Evolutionary conservation across 1,139 yeast species (phyloP), one percentile per base, ranked within the genome.

Genomic region (Ogataea hybrid): DNA sequence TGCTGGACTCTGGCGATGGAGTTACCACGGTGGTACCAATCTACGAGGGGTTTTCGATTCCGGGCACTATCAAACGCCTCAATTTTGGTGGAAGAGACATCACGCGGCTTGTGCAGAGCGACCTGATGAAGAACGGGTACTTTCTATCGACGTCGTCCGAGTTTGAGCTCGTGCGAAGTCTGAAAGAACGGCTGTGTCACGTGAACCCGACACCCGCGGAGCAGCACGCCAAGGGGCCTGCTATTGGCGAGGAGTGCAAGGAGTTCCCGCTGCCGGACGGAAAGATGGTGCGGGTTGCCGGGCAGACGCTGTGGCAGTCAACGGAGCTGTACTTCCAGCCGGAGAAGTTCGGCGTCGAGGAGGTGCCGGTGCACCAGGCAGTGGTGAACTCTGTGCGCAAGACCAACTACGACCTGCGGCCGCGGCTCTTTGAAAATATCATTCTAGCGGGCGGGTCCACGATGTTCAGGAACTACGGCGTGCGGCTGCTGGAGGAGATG

Each of bases 1-100:
- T 88, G 9, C 62, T 90, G 11, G 97, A 90, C 60, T 77, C 85
- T 29, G 97, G 97, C 4, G 97, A 90, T 59, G 97, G 97, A 3
- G 95, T 88, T 17, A 77, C 85, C 34, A 92, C 86, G 58, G 73
- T 87, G 7, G 95, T 88, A 1, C 96, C 97, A 0, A 88, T 92
- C 0, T 90, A 77, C 62, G 92, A 88, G 47, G 97, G 97, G 5
- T 89, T 87, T 62, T 72, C 92, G 6, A 62, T 90, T 21, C 81
- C 90, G 0, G 72, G 82, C 2, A 81, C 94, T 2, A 79, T 87
- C 14, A 77, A 78, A 59, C 66, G 97, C 44, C 72, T 84, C 54
- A 95, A 89, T 58, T 64, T 88, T 22, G 97, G 95, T 0, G 97
- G 97, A 0, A 64, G 95, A 39, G 96, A 89, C 55, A 75, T 90